Evolutionary conservation across 768 basidiomycete genomes (phyloP).

Genomic region (Trametes villosa): DNA sequence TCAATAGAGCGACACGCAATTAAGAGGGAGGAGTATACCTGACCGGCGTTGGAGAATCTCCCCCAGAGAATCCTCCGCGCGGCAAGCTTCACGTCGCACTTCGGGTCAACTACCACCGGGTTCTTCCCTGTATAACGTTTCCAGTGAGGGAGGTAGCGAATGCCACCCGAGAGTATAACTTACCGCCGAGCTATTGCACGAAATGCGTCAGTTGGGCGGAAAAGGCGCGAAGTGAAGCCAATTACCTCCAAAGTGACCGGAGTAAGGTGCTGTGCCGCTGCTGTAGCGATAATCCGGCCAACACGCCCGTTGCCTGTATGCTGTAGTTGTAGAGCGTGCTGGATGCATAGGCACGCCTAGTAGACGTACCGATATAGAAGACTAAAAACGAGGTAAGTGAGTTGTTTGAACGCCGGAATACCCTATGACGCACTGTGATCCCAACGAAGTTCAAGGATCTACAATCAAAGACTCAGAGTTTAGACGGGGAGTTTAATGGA

Average conservation of each 20-base stretch:
- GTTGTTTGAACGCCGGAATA: background rate
- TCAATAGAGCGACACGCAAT: background rate
- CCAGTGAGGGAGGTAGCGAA: background rate
- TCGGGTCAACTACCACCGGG: slow-evolving; percentile 65
- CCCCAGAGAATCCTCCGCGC: slow-evolving; percentile 81
- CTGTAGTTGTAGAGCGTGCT: background rate
- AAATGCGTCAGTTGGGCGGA: slow-evolving; percentile 44
- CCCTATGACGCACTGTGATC: slow-evolving; percentile 54
- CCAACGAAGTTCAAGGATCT: slow-evolving; percentile 79
- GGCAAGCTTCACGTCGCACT: slow-evolving; percentile 59
- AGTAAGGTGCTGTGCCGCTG: slow-evolving; percentile 80
- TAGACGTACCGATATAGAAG: slow-evolving; percentile 14
- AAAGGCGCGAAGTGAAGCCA: slow-evolving; percentile 50
- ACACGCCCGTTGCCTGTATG: slow-evolving; percentile 46
- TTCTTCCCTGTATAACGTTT: slow-evolving; percentile 52
- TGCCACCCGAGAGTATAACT: background rate
- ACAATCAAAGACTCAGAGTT: no score
- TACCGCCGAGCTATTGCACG: slow-evolving; percentile 55
- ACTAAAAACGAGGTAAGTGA: background rate
- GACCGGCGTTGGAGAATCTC: slow-evolving; percentile 73
- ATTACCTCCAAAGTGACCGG: slow-evolving; percentile 63
- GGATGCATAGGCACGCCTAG: no score
- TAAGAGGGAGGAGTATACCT: slow-evolving; percentile 32
- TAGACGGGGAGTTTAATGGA: no score
- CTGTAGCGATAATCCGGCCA: slow-evolving; percentile 66